phyloP scores from a whole-genome alignment of 371 early-diverging fungal genomes.

The Dinochytrium kinnereticum region DNA sequence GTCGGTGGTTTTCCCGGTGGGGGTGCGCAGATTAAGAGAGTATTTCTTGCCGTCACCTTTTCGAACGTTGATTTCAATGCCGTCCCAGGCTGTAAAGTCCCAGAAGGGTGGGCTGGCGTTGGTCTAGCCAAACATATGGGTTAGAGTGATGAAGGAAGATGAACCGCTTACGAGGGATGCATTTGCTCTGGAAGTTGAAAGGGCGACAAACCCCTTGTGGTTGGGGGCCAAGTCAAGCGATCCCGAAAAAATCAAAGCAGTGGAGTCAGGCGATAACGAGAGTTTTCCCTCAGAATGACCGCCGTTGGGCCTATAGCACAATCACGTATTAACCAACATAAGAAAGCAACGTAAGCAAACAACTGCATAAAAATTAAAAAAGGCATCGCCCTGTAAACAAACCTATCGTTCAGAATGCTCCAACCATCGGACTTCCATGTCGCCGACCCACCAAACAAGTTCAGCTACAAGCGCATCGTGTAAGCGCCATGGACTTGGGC shows the following conservation, averaged over 20 bases:
- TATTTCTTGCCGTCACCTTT: conserved; percentile 12
- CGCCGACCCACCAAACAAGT: conserved; percentile 1
- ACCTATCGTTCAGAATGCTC: neutral
- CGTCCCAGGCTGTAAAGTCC: conserved; percentile 11
- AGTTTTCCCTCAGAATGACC: neutral
- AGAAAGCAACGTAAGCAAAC: too few species aligned
- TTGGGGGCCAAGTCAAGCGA: neutral
- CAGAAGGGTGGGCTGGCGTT: conserved; percentile 9
- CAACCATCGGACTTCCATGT: neutral
- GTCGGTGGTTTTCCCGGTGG: neutral
- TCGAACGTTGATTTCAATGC: neutral
- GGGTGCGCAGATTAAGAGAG: conserved; percentile 9
- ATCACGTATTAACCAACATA: too few species aligned
- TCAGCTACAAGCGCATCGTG: too few species aligned
- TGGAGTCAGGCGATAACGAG: neutral
- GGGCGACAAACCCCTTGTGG: conserved; percentile 1
- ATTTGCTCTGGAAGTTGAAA: neutral
- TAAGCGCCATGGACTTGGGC: too few species aligned
- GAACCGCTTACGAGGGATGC: neutral
- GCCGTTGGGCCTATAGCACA: neutral
- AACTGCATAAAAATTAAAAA: too few species aligned
- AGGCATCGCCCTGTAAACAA: too few species aligned
- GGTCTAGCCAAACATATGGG: neutral
- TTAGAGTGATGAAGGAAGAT: neutral
- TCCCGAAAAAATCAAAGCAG: conserved; percentile 4